Evolutionary conservation across 129 eudicot genomes (phyloP), one percentile per base, ranked within the genome.

Genomic region (Solidago caesia): DNA sequence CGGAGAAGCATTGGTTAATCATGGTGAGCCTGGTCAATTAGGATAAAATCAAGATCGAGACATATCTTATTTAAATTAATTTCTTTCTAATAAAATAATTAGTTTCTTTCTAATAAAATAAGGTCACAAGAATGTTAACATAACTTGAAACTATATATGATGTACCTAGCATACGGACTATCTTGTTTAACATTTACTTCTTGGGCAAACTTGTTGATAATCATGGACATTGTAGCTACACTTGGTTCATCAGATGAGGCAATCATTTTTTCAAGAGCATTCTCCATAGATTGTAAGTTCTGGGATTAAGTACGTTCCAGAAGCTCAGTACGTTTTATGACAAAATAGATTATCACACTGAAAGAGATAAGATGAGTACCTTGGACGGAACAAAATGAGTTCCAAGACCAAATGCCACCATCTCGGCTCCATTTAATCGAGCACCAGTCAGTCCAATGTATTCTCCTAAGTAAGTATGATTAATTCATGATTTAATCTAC

Each of bases 361-460:
- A 10, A 33, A 64, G 56, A 27, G 41, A 14, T 6, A 26, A 21
- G 7, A 11, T 49, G 64, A 41, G 71, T 77, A 87, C 92, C 85
- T 77, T 44, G 9, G 92, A 87, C 12, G 52, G 78, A 41, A 87
- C 78, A 67, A 84, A 87, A 80, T 87, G 89, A 66, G 92, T 84
- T 47, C 84, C 92, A n/a, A 87, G 86, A 33, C 92, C 92, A 64
- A 85, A 80, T 7, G 85, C 83, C 52, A 87, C 73, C 92, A 87
- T 79, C 68, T 82, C 87, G 8, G 57, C 59, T 26, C 89, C 89
- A 78, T 82, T 75, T 42, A 87, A 64, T 43, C 82, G 77, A 13
- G 85, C 79, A 6, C 91, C 85, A 0, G 88, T 87, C 42, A 87
- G 55, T 41, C 88, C 91, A 0, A 87, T 0, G 53, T 87, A 87